Evolutionary conservation across 306 rosid species (phyloP).

Genomic region (Parietaria judaica): DNA sequence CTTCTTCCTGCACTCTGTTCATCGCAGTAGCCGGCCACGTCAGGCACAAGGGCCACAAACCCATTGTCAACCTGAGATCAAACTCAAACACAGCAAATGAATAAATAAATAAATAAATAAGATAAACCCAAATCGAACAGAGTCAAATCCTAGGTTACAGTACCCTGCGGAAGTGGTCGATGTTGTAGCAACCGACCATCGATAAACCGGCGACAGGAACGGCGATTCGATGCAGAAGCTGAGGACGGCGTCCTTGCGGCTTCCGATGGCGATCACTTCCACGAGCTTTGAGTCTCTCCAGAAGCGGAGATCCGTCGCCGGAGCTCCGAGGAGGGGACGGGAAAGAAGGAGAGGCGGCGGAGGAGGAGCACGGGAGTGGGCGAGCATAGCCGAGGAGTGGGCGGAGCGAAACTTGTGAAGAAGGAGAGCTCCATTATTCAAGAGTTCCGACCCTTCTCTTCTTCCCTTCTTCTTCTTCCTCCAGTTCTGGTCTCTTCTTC

Average conservation of each 20-base stretch:
- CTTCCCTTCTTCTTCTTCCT: no score
- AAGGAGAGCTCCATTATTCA: constrained; percentile 46
- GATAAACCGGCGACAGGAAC: constrained; percentile 25
- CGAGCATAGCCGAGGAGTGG: constrained; percentile 22
- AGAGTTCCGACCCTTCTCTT: background rate
- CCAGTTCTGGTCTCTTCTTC: no score
- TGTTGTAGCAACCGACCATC: constrained; percentile 70
- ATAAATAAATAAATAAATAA: no score
- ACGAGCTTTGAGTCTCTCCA: constrained; percentile 43
- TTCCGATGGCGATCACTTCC: constrained; percentile 74
- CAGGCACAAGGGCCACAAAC: no score
- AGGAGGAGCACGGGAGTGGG: constrained; percentile 25
- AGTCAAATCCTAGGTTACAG: constrained; percentile 3
- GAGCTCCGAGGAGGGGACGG: constrained; percentile 22
- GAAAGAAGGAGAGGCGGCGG: constrained; percentile 11
- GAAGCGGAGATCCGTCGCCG: constrained; percentile 26
- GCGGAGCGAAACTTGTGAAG: constrained; percentile 23
- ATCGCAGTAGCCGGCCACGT: no score
- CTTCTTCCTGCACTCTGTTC: no score
- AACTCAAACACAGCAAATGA: no score
- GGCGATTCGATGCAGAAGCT: constrained; percentile 70
- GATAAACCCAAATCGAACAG: background rate
- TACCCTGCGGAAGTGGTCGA: constrained; percentile 90
- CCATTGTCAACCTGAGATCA: no score
- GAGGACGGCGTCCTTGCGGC: constrained; percentile 72